A percentile compares a stretch with the other conserved stretches of the same genome.
Evolutionary conservation across 192 early-diverging fungal species (phyloP).

Genomic region (Coemansia sp.): DNA sequence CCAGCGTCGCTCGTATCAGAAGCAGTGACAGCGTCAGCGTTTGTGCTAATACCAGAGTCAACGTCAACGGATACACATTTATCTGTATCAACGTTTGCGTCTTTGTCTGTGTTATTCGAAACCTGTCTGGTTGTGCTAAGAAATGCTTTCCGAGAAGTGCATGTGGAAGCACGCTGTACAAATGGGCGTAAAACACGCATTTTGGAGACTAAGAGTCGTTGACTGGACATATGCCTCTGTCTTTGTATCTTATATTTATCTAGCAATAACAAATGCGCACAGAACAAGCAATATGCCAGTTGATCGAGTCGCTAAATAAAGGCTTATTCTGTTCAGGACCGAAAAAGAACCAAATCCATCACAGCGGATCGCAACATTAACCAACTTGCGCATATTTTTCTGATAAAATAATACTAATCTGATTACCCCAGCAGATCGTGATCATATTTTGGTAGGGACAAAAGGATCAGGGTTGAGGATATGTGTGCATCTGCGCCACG

Average conservation of each 20-base stretch:
- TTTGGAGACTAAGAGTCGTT: neutral
- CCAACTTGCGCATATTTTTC: neutral
- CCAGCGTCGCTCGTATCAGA: neutral
- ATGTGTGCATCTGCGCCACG: neutral
- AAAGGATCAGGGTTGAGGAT: neutral
- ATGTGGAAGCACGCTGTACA: neutral
- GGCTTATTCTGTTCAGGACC: too few species aligned
- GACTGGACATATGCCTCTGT: neutral
- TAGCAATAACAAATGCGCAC: neutral
- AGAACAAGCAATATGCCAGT: neutral
- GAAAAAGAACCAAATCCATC: neutral
- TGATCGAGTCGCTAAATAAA: neutral
- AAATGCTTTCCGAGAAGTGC: neutral
- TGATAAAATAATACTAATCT: neutral
- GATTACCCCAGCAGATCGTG: neutral
- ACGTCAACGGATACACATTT: neutral
- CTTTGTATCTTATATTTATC: neutral
- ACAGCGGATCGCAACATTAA: neutral
- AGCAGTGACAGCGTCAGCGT: neutral
- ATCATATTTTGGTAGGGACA: neutral
- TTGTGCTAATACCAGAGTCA: neutral
- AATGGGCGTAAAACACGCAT: neutral
- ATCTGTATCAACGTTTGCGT: neutral
- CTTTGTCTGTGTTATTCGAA: neutral
- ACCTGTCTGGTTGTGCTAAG: neutral